Conservation (phyloP, 208 protist species). For the Spironucleus salmonicida region DNA sequence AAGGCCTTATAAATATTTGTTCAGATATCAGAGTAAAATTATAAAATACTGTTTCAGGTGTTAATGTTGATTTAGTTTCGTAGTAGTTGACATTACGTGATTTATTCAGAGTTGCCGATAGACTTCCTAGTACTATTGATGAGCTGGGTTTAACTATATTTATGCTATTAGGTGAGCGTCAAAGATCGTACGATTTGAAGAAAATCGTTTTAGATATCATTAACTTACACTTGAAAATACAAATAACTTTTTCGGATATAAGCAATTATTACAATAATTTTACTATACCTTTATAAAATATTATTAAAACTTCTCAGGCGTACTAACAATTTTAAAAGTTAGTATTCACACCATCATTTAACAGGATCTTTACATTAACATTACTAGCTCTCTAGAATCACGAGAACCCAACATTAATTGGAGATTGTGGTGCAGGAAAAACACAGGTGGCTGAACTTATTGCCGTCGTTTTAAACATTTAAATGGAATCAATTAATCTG, state of each 20-base stretch:
- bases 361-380: not conserved
- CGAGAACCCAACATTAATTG: conserved; percentile 89
- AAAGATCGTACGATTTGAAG: conserved; percentile 72
- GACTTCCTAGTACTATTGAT: conserved; percentile 63
- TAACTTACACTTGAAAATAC: conserved; percentile 51
- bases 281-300: not conserved
- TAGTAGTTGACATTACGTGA: conserved; percentile 85
- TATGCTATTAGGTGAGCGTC: conserved; percentile 86
- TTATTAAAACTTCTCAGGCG: conserved; percentile 49
- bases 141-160: conserved; percentile 85
- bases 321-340: conserved; percentile 22
- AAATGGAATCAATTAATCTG: conserved; percentile 90
- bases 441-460: conserved; percentile 84
- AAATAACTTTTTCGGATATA: conserved; percentile 40
- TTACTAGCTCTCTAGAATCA: not conserved
- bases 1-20: conserved; percentile 64
- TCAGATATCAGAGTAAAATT: conserved; percentile 60
- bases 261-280: not conserved
- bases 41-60: conserved; percentile 77
- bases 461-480: conserved; percentile 33
- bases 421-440: conserved; percentile 93
- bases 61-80: conserved; percentile 73
- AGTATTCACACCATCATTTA: conserved; percentile 22
- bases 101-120: conserved; percentile 95
- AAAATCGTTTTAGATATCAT: conserved; percentile 67